Percentiles rank a stretch among this genome's conserved stretches.
These are phyloP conservation scores for Leishmania tropica DNA, from an alignment of 208 protist species.

Conservation along the genomic window DNA sequence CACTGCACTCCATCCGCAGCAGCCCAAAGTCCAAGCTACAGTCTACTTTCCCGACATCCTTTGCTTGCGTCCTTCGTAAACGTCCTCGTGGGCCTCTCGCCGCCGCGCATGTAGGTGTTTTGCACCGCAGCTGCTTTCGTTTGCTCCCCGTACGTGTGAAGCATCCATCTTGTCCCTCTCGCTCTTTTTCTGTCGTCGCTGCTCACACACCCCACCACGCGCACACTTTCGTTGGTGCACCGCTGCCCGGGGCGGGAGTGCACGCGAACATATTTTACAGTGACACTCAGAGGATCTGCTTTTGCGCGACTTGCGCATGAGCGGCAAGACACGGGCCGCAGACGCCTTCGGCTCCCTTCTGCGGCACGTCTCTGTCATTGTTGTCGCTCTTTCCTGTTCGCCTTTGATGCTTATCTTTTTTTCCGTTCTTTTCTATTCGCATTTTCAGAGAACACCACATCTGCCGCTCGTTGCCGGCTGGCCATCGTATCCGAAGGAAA, in stretches of 20 bases:
- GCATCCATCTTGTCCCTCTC: background rate
- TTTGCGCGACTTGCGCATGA: background rate
- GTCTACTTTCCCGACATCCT: background rate
- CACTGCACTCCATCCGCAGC: background rate
- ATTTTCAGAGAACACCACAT: background rate
- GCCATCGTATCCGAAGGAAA: background rate
- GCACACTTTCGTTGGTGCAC: background rate
- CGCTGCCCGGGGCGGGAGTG: background rate
- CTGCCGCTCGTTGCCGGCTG: background rate
- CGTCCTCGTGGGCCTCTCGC: background rate
- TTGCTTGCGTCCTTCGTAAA: background rate
- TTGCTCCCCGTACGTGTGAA: background rate
- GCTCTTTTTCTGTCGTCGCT: background rate
- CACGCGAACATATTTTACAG: background rate
- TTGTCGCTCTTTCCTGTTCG: background rate
- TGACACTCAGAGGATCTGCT: background rate
- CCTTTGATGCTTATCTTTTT: background rate
- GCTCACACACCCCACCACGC: background rate
- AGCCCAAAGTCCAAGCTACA: background rate
- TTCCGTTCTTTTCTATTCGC: background rate
- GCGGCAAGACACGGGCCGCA: background rate
- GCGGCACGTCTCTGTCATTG: background rate
- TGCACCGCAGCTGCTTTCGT: background rate
- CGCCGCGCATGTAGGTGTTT: background rate
- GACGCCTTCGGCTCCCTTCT: background rate